A percentile compares a stretch with the other conserved stretches of the same genome.
Evolutionary conservation across 495 filamentous ascomycete genomes (phyloP).

Genomic region (Lasiosphaeria hispida): DNA sequence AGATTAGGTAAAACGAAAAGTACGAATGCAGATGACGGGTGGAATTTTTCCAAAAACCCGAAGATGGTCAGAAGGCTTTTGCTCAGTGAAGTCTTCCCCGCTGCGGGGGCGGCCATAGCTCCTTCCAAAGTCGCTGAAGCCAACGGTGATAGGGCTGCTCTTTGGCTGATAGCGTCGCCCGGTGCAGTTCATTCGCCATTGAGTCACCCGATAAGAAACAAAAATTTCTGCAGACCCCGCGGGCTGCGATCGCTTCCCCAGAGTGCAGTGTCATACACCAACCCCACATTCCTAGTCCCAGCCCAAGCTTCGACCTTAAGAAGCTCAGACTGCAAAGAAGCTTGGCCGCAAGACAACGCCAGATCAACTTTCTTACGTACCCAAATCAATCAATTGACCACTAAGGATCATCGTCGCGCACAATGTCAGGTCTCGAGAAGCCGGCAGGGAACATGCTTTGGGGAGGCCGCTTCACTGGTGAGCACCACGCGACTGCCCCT

Average conservation of each 20-base stretch:
- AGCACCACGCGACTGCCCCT: not conserved
- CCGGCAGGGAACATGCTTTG: slow-evolving; percentile 64
- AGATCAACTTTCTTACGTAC: not conserved
- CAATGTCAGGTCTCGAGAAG: slow-evolving; percentile 22
- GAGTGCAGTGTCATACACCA: not conserved
- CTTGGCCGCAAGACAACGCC: not conserved
- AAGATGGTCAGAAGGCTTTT: too few species aligned
- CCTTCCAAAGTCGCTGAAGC: not conserved
- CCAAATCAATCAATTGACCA: not conserved
- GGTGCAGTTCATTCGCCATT: not conserved
- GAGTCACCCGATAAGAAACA: slow-evolving; percentile 12
- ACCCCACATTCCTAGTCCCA: not conserved
- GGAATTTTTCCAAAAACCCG: too few species aligned
- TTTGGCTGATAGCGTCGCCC: slow-evolving; percentile 1
- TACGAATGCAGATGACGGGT: too few species aligned
- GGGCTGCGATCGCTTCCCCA: slow-evolving; percentile 5
- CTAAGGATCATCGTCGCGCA: not conserved
- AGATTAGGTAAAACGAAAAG: too few species aligned
- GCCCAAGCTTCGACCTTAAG: not conserved
- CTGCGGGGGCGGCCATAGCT: not conserved
- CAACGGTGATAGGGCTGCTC: not conserved
- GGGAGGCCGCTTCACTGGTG: slow-evolving; percentile 81
- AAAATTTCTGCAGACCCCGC: slow-evolving; percentile 4
- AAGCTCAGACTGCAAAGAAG: too few species aligned
- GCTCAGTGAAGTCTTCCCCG: too few species aligned